phyloP scores from a whole-genome alignment of 2,329 filamentous ascomycete species.

The Botrytis elliptica region DNA sequence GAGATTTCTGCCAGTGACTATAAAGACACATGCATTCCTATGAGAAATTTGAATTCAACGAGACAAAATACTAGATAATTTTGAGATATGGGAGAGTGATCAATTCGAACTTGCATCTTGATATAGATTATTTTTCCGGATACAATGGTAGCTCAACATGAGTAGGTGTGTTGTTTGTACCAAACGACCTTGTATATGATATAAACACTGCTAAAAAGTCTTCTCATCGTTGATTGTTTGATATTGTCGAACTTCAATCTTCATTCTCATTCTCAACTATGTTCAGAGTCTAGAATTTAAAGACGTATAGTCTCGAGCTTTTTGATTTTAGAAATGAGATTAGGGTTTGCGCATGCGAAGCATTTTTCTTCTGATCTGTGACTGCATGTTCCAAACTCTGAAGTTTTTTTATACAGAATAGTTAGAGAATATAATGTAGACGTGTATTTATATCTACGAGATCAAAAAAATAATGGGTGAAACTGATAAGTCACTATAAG shows the following conservation, averaged over 20 bases:
- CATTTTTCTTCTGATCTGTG: background rate
- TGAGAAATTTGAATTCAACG: background rate
- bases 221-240: background rate
- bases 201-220: background rate
- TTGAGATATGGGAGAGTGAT: accelerated
- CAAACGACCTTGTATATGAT: background rate
- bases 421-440: background rate
- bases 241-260: background rate
- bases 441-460: background rate
- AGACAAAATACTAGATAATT: accelerated
- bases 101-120: background rate
- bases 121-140: background rate
- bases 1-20: background rate
- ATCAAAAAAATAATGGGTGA: background rate
- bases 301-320: too few species aligned
- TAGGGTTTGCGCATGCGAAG: too few species aligned
- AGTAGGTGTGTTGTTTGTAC: background rate
- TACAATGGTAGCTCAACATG: background rate
- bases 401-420: background rate
- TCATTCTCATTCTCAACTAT: background rate
- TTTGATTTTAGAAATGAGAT: too few species aligned
- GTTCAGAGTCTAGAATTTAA: too few species aligned
- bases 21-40: background rate
- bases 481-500: background rate
- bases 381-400: too few species aligned